Evolutionary conservation across 2,329 filamentous ascomycete genomes (phyloP), one percentile per base, ranked within the genome.

Genomic region (Penicillium sclerotigenum): DNA sequence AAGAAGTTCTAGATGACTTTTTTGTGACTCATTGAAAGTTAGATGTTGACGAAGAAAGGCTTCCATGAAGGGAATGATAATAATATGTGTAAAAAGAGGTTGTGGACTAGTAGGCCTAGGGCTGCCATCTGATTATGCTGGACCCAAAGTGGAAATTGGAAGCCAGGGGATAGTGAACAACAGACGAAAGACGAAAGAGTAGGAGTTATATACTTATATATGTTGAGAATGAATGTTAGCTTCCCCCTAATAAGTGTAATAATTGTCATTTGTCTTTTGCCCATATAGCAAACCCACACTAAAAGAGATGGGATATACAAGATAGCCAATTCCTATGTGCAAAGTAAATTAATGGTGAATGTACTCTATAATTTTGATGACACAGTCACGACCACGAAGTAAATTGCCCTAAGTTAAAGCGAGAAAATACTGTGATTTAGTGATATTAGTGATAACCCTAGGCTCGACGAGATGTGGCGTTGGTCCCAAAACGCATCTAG

Each of bases 41-140:
- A 18, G 2, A 33, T 45, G 2, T 10, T 16, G 2, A 16, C 2
- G 5, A 14, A 4, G 18, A 22, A 28, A 16, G 1, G 1, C 0
- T 16, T 46, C 4, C 6, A 11, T 8, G n/a, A n/a, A 22, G 42
- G 1, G 33, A 7, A 22, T 1, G 31, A 14, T 16, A 20, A 31
- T 45, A 16, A 10, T 8, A 14, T 29, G n/a, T 5, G 18, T 18
- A 5, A 16, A 33, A 34, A n/a, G 29, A 31, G 16, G 14, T 5
- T 29, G 41, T 29, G 7, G n/a, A 28, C 11, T 14, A 31, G 24
- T n/a, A n/a, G n/a, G n/a, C n/a, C n/a, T n/a, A n/a, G 13, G 29
- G 24, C 24, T 13, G 24, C 10, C 24, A 18, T 43, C 24, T 4
- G 4, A 6, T 22, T 8, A 26, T n/a, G 3, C 3, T 41, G 11